Evolutionary conservation across 805 yeast genomes (phyloP), one percentile per base, ranked within the genome.

Genomic region (Pichia membranifaciens): DNA sequence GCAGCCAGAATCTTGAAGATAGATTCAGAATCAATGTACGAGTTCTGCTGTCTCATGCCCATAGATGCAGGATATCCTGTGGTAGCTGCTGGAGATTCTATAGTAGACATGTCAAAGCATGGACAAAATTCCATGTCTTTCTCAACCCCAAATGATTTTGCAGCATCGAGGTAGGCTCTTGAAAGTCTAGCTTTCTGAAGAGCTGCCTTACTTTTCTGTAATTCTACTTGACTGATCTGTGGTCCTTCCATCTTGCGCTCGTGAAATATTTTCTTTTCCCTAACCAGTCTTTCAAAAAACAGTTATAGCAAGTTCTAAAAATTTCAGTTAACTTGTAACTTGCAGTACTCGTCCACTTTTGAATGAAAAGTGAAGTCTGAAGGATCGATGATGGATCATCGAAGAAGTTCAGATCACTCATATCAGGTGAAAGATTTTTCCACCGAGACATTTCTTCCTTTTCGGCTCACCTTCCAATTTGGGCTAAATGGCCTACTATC

Each of bases 71-170:
- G 13, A 13, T 47, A 41, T 50, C n/a, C 51, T 21, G 9, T 41
- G 39, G 23, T n/a, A 13, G 28, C n/a, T n/a, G 43, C 9, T 35
- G 18, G 35, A 1, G 31, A 17, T 2, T 46, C 23, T 5, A 42
- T 32, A 7, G 34, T 25, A 5, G 44, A 22, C 20, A 22, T 18
- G 33, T 41, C 48, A 5, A 49, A 12, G 12, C 61, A 43, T 18
- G 86, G 86, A 54, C 82, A 81, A 61, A 85, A 85, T 65, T 82
- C 90, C 43, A 75, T 59, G 61, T 84, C 91, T 54, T 84, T 86
- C 60, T 81, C 87, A 36, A 72, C 59, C 54, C 82, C 89, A 61
- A 84, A 82, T 34, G 87, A 81, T 55, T 84, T 76, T 57, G 81
- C 78, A 35, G 81, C 74, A 54, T 81, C 76, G 56, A 80, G 72